Percentiles rank a stretch among this genome's conserved stretches.
phyloP scores from a whole-genome alignment of 192 early-diverging fungal species.

The Coemansia sp. region DNA sequence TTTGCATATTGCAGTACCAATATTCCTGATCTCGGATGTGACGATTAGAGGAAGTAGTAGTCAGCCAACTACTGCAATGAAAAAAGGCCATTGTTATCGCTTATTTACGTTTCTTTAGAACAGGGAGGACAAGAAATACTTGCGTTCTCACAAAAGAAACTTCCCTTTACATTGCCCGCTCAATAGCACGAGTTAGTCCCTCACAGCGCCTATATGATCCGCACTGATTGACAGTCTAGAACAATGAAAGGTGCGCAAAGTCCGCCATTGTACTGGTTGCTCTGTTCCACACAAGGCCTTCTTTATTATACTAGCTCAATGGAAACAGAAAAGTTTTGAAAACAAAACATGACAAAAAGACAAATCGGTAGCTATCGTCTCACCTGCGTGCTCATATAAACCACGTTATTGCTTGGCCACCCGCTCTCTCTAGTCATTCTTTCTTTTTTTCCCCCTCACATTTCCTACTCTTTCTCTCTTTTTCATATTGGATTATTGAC shows the following conservation, averaged over 20 bases:
- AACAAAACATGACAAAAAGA: too few relatives aligned
- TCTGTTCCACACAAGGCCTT: not conserved
- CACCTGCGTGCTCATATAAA: too few relatives aligned
- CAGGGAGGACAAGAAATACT: not conserved
- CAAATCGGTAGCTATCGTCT: too few relatives aligned
- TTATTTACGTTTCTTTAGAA: not conserved
- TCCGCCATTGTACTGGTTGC: not conserved
- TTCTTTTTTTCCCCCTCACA: too few relatives aligned
- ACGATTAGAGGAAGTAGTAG: not conserved
- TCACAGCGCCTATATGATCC: not conserved
- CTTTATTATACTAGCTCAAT: not conserved
- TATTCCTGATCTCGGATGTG: too few relatives aligned
- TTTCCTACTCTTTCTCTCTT: too few relatives aligned
- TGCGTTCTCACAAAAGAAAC: not conserved
- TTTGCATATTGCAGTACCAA: too few relatives aligned
- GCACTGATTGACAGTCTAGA: not conserved
- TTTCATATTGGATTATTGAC: too few relatives aligned
- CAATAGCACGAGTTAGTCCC: not conserved
- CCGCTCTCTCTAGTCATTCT: too few relatives aligned
- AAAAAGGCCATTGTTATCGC: not conserved
- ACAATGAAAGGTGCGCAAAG: not conserved
- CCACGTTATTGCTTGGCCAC: too few relatives aligned
- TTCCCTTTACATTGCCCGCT: not conserved
- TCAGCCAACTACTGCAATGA: not conserved
- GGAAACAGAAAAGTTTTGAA: not conserved